phyloP scores from a whole-genome alignment of 495 filamentous ascomycete genomes.

The Terfezia claveryi region DNA sequence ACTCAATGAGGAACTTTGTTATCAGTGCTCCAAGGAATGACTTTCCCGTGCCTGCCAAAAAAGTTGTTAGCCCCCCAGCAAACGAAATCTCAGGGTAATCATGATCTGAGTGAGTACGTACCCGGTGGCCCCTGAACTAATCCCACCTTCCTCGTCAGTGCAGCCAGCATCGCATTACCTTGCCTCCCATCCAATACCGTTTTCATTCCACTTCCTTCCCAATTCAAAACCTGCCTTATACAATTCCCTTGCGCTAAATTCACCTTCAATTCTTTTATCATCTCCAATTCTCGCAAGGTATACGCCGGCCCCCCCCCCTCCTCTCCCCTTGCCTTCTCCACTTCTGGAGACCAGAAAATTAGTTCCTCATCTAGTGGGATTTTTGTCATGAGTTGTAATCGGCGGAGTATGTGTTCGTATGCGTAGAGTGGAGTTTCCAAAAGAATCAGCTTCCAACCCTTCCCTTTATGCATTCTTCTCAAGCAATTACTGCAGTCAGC shows the following conservation, averaged over 20 bases:
- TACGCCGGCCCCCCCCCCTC: no score
- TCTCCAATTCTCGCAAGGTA: constrained; percentile 1
- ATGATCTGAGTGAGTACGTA: constrained; percentile 16
- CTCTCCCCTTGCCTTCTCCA: background rate
- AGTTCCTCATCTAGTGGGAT: constrained; percentile 32
- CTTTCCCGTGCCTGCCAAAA: constrained; percentile 46
- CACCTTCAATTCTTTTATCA: constrained; percentile 13
- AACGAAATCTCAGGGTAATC: background rate
- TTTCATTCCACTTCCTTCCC: no score
- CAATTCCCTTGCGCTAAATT: no score
- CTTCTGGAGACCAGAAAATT: constrained; percentile 20
- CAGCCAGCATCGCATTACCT: no score
- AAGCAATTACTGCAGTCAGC: background rate
- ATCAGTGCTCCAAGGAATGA: constrained; percentile 53
- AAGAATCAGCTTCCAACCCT: constrained; percentile 28
- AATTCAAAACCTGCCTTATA: no score
- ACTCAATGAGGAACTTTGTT: constrained; percentile 34
- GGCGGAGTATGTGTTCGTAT: constrained; percentile 44
- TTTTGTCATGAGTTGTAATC: constrained; percentile 34
- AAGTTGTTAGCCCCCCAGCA: constrained; percentile 1
- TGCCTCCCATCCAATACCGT: no score
- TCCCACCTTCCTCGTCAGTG: constrained; percentile 31
- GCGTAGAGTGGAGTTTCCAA: constrained; percentile 48
- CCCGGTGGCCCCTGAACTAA: constrained; percentile 60
- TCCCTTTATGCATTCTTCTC: background rate